phyloP scores from a whole-genome alignment of 305 asterid species.

The Rubia occidens region DNA sequence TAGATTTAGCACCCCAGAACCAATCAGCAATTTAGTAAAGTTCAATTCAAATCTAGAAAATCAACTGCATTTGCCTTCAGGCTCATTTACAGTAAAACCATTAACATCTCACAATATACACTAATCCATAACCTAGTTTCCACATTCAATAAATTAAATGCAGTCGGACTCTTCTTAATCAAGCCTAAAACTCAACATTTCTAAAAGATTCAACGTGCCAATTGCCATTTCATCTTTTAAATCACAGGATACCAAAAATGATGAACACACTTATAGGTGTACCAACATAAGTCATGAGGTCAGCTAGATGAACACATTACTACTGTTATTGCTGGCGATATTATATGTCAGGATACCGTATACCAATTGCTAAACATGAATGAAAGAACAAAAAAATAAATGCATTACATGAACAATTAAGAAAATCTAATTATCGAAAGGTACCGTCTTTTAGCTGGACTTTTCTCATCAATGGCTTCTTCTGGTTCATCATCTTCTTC shows the following conservation, averaged over 20 bases:
- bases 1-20: not conserved
- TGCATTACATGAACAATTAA: too few relatives aligned
- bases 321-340: too few relatives aligned
- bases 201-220: not conserved
- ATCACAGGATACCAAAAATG: not conserved
- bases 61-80: not conserved
- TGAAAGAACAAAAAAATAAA: too few relatives aligned
- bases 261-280: not conserved
- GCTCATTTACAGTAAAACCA: not conserved
- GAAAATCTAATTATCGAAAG: not conserved
- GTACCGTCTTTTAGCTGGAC: constrained; percentile 16
- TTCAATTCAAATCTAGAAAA: not conserved
- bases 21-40: not conserved
- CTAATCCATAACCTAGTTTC: not conserved
- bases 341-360: too few relatives aligned
- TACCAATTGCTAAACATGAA: not conserved
- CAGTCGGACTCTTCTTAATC: not conserved
- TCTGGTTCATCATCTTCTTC: constrained; percentile 17
- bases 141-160: not conserved
- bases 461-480: constrained; percentile 16
- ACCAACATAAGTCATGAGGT: not conserved
- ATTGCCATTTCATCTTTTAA: not conserved
- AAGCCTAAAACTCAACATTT: not conserved
- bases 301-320: not conserved
- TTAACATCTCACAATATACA: not conserved